These are phyloP conservation scores for Apiosordaria backusii DNA, from an alignment of 495 filamentous ascomycete genomes.

Conservation along the genomic window DNA sequence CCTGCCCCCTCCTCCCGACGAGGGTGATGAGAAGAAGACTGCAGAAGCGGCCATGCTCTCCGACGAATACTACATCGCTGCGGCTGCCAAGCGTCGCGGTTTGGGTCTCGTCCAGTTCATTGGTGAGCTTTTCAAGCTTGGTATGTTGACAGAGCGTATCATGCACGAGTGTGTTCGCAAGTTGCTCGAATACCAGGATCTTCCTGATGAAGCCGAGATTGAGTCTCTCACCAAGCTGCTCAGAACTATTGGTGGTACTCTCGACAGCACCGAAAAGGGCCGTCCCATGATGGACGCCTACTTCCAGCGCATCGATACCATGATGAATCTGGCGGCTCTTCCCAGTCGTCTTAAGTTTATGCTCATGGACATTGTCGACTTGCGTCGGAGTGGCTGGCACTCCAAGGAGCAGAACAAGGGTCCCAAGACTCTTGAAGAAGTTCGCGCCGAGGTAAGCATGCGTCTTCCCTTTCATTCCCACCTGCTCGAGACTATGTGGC, in stretches of 20 bases:
- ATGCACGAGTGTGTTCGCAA: slow-evolving; percentile 99
- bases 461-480: neutral
- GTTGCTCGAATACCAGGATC: slow-evolving; percentile 88
- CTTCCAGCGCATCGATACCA: slow-evolving; percentile 77
- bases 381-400: slow-evolving; percentile 69
- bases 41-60: slow-evolving; percentile 79
- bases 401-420: slow-evolving; percentile 89
- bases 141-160: slow-evolving; percentile 97
- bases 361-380: slow-evolving; percentile 90
- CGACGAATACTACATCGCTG: slow-evolving; percentile 94
- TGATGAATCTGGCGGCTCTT: slow-evolving; percentile 71
- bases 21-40: slow-evolving; percentile 60
- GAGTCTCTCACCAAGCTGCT: slow-evolving; percentile 92
- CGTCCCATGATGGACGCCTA: slow-evolving; percentile 86
- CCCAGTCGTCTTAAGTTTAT: slow-evolving; percentile 90
- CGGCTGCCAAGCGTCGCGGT: slow-evolving; percentile 93
- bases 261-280: slow-evolving; percentile 79
- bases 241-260: slow-evolving; percentile 80
- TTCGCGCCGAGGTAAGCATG: slow-evolving; percentile 71
- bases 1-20: slow-evolving; percentile 56
- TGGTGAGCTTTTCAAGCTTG: slow-evolving; percentile 96
- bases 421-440: slow-evolving; percentile 91
- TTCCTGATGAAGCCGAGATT: slow-evolving; percentile 92
- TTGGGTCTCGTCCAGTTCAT: slow-evolving; percentile 99
- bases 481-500: slow-evolving; percentile 13